Evolutionary conservation across 352 stramenopile species (phyloP).

Genomic region (Phytophthora foliorum): DNA sequence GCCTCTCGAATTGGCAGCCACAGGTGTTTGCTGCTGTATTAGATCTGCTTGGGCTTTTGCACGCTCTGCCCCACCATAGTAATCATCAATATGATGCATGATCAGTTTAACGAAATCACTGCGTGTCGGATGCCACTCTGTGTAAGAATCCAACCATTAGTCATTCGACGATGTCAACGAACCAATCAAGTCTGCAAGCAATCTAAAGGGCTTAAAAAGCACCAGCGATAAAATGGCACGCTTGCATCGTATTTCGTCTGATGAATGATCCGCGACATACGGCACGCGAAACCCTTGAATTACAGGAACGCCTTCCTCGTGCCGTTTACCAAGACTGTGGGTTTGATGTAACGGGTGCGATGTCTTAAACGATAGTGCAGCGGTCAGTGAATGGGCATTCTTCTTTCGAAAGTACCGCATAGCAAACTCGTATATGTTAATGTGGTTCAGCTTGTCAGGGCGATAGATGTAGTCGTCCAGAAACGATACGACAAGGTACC

Average conservation of each 20-base stretch:
- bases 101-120: conserved; percentile 1
- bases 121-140: background rate
- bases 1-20: too few relatives aligned
- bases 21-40: background rate
- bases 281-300: background rate
- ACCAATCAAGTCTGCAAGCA: background rate
- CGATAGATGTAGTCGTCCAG: background rate
- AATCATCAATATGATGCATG: background rate
- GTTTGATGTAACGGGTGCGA: background rate
- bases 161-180: background rate
- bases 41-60: background rate
- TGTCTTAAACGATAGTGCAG: background rate
- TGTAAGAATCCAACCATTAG: background rate
- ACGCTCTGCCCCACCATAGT: background rate
- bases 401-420: background rate
- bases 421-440: background rate
- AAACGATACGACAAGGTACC: too few relatives aligned
- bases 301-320: background rate
- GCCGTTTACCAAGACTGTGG: background rate
- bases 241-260: background rate
- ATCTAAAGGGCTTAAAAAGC: background rate
- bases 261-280: background rate
- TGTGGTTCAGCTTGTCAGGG: background rate
- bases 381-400: too few relatives aligned
- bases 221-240: background rate